Evolutionary conservation across 129 eudicot genomes (phyloP).

Genomic region (Arctium lappa): DNA sequence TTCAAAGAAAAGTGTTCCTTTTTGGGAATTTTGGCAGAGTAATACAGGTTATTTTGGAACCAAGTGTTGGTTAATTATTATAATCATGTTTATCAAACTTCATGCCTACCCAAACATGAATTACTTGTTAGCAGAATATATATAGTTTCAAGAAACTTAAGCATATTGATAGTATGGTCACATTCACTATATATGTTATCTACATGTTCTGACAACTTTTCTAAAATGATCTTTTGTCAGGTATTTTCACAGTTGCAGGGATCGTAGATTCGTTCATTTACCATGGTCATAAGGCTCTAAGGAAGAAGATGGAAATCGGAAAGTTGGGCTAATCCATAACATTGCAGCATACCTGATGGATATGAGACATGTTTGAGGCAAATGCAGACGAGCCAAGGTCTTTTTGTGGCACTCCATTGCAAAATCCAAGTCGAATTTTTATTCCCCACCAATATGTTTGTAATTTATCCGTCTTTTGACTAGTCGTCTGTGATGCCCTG

Average conservation of each 20-base stretch:
- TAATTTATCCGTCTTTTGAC: constrained; percentile 29
- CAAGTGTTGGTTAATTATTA: too few species aligned
- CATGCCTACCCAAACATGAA: background rate
- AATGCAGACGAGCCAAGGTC: constrained; percentile 20
- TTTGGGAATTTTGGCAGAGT: too few species aligned
- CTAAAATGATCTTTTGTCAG: constrained; percentile 26
- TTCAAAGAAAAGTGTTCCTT: too few species aligned
- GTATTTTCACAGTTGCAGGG: constrained; percentile 84
- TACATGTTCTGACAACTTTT: background rate
- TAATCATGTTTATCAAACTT: background rate
- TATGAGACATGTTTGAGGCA: constrained; percentile 12
- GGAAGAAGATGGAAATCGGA: constrained; percentile 75
- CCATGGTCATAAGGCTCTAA: constrained; percentile 80
- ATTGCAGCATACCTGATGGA: constrained; percentile 24
- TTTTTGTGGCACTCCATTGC: constrained; percentile 22
- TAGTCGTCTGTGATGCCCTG: constrained; percentile 23
- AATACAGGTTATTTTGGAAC: too few species aligned
- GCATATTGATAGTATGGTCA: background rate
- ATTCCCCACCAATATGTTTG: constrained; percentile 19
- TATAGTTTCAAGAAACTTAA: background rate
- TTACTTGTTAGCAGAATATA: background rate
- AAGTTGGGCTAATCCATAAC: constrained; percentile 42
- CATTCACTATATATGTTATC: background rate
- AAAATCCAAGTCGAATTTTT: constrained; percentile 12
- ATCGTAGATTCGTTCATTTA: constrained; percentile 79